Evolutionary conservation across 1,284 basidiomycete genomes (phyloP), one percentile per base, ranked within the genome.

Genomic region (Ganoderma sp.): DNA sequence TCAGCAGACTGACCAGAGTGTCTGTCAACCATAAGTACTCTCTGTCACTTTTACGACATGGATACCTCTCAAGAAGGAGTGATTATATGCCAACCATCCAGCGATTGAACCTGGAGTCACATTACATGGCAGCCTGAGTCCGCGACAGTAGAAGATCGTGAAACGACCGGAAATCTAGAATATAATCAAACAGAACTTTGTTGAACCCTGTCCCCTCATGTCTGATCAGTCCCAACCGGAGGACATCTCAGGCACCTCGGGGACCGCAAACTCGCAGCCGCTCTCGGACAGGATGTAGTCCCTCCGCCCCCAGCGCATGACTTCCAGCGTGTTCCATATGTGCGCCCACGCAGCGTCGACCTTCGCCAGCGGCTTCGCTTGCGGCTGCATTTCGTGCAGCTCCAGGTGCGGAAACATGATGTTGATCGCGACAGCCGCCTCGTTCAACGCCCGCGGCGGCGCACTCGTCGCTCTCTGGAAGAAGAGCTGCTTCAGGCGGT

Each of bases 351-450:
- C n/a, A 10, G 50, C 12, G 50, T 52, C 22, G 22, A 25, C 12
- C 22, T 10, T 52, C 50, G 43, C 43, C 5, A 19, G 43, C 2
- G 22, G 22, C 19, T 12, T 28, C n/a, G 22, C 50, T 7, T 22
- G 50, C 6, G 22, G 25, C 19, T 52, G 50, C 43, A 45, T 45
- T 22, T 52, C 50, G 50, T 28, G 50, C 8, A 52, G 50, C 8
- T 52, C 50, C n/a, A 52, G 50, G 22, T 52, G 9, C 19, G 48
- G 50, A 22, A 52, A 52, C 50, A 52, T 52, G 22, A n/a, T 52
- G 50, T 52, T 28, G 50, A 52, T 52, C 19, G 50, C 50, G 50
- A 52, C 25, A 14, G 50, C 50, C 12, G 25, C 22, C 22, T 52
- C 50, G 9, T 52, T n/a, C 50, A 25, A n/a, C 3, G 22, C 50